phyloP scores from a whole-genome alignment of 345 rosid species.

The Pistacia atlantica region DNA sequence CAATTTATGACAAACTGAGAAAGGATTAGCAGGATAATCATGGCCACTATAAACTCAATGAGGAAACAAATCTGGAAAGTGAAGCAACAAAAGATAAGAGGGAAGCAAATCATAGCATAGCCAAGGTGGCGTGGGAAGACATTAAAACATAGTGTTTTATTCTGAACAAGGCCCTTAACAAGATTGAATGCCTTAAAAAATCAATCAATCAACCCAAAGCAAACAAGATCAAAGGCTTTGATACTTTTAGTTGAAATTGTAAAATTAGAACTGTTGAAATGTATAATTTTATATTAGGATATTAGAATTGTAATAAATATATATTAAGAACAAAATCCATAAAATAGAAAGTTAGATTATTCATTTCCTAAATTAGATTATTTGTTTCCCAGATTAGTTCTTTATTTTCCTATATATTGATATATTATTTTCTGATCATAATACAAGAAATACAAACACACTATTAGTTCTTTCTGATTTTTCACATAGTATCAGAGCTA shows the following conservation, averaged over 20 bases:
- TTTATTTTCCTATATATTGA: no score
- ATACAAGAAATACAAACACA: no score
- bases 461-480: no score
- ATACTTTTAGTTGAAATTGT: neutral
- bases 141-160: neutral
- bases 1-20: neutral
- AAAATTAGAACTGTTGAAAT: neutral
- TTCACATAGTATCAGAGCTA: no score
- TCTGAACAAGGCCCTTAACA: neutral
- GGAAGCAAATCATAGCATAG: neutral
- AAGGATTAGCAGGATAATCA: neutral
- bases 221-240: neutral
- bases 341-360: no score
- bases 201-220: neutral
- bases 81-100: neutral
- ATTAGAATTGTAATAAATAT: no score
- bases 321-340: no score
- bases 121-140: neutral
- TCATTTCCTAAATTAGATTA: no score
- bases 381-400: no score
- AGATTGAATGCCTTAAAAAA: neutral
- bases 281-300: no score
- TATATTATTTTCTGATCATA: no score
- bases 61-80: neutral
- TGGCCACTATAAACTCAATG: neutral